phyloP scores from a whole-genome alignment of 345 rosid species.

The Kernera saxatilis region DNA sequence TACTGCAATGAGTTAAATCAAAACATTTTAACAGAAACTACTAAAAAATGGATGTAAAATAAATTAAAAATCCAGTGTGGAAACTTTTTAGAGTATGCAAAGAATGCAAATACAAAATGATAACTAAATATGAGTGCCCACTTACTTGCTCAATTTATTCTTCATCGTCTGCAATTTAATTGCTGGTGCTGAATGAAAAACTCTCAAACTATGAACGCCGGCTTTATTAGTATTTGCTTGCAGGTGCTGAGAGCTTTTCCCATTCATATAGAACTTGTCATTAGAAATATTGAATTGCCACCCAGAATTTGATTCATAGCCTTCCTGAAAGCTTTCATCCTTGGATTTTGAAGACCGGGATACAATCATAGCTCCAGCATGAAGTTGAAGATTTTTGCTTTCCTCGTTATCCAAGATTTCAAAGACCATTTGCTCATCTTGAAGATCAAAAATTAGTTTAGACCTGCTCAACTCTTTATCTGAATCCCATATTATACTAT shows the following conservation, averaged over 20 bases:
- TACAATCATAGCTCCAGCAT: constrained; percentile 90
- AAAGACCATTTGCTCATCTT: constrained; percentile 92
- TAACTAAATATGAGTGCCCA: not conserved
- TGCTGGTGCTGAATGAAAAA: constrained; percentile 93
- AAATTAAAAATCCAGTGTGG: not conserved
- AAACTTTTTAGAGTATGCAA: not conserved
- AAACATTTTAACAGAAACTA: constrained; percentile 1
- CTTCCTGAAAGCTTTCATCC: constrained; percentile 41
- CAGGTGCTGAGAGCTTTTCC: constrained; percentile 80
- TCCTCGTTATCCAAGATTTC: constrained; percentile 74
- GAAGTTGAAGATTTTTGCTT: constrained; percentile 59
- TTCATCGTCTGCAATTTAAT: constrained; percentile 91
- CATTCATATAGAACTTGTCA: constrained; percentile 84
- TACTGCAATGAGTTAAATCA: constrained; percentile 44
- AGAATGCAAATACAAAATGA: constrained; percentile 1
- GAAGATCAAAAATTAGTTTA: constrained; percentile 87
- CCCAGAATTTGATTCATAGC: constrained; percentile 47
- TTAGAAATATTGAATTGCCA: constrained; percentile 93
- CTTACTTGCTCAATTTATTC: constrained; percentile 96
- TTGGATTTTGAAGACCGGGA: constrained; percentile 47
- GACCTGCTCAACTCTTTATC: constrained; percentile 42
- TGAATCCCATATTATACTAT: constrained; percentile 80
- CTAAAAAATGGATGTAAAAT: not conserved
- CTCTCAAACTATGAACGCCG: constrained; percentile 61
- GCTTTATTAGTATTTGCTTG: constrained; percentile 76